Conservation (phyloP, 257 asterid species). For the Ajuga chamaepitys region DNA sequence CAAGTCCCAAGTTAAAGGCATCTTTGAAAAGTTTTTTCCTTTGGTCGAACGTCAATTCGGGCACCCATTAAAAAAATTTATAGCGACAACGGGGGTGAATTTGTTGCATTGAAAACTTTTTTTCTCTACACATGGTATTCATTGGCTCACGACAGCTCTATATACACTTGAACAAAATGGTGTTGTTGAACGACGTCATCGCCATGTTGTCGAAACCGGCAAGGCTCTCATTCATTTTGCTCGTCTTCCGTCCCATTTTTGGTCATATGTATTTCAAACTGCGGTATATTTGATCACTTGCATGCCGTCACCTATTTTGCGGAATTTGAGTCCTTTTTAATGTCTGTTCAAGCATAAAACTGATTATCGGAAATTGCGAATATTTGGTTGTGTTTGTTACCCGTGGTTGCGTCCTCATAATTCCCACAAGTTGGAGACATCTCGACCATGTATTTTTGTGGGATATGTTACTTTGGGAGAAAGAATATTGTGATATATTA, state of each 20-base stretch:
- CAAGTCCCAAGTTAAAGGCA: background rate
- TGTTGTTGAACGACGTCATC: background rate
- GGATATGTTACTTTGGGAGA: too few species aligned
- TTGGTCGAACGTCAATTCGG: background rate
- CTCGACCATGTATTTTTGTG: background rate
- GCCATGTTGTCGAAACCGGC: background rate
- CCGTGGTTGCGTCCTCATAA: too few species aligned
- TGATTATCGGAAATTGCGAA: background rate
- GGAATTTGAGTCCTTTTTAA: background rate
- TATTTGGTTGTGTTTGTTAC: too few species aligned
- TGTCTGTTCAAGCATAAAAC: background rate
- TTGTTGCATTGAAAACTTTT: background rate
- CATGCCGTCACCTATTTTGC: background rate
- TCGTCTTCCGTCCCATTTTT: too few species aligned
- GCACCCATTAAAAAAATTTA: too few species aligned
- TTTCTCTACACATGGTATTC: background rate
- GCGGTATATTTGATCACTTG: too few species aligned
- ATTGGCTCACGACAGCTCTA: background rate
- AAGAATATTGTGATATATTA: too few species aligned
- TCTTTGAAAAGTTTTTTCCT: background rate
- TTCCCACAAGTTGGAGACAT: background rate
- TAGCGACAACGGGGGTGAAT: background rate
- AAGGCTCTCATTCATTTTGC: background rate
- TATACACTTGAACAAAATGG: background rate
- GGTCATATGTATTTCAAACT: background rate